Percentiles rank a stretch among this genome's conserved stretches.
Conservation (phyloP, 768 basidiomycete genomes). For the Trametes gibbosa region DNA sequence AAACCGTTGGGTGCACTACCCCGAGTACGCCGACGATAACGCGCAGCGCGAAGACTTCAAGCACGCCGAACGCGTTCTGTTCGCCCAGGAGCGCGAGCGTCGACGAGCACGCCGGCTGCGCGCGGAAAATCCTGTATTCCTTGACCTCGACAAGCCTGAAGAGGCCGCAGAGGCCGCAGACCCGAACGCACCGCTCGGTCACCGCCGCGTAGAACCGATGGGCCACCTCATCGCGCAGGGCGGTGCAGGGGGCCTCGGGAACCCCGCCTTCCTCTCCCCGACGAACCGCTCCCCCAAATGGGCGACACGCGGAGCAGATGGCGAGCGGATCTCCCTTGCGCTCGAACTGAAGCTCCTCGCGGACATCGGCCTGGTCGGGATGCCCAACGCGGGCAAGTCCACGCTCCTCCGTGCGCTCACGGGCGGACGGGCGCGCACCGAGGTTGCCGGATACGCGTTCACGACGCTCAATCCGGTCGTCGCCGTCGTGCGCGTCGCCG, state of each 20-base stretch:
- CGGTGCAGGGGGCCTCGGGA: constrained; percentile 81
- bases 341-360: constrained; percentile 93
- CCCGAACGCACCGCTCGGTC: constrained; percentile 57
- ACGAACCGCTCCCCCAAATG: constrained; percentile 81
- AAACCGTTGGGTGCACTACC: constrained; percentile 80
- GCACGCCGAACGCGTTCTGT: constrained; percentile 63
- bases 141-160: constrained; percentile 62
- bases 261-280: constrained; percentile 76
- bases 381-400: constrained; percentile 94
- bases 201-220: constrained; percentile 46
- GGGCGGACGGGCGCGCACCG: constrained; percentile 76
- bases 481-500: constrained; percentile 82
- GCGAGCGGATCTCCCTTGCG: constrained; percentile 76
- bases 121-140: constrained; percentile 40
- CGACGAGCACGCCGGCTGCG: constrained; percentile 46
- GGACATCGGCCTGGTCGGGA: constrained; percentile 93
- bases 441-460: constrained; percentile 90
- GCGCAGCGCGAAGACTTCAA: constrained; percentile 61
- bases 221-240: constrained; percentile 74
- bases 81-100: constrained; percentile 60
- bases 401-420: constrained; percentile 89
- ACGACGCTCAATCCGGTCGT: constrained; percentile 94
- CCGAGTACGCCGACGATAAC: constrained; percentile 60
- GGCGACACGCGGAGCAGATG: constrained; percentile 73
- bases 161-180: constrained; percentile 42